phyloP scores from a whole-genome alignment of 164 flowering plant species.

The Nymphaea thermarum region DNA sequence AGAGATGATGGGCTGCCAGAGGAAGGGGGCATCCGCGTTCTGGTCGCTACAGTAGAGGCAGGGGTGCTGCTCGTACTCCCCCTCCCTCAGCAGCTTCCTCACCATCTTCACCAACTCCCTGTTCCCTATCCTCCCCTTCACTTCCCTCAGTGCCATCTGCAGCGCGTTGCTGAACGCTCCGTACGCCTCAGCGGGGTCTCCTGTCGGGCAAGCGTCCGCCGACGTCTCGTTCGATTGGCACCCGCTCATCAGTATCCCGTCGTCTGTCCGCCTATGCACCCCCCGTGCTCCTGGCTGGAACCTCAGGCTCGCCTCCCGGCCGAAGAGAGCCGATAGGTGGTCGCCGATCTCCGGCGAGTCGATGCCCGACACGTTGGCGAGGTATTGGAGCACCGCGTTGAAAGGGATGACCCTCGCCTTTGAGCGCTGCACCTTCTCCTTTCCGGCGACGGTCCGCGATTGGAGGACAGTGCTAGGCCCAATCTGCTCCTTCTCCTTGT shows the following conservation, averaged over 20 bases:
- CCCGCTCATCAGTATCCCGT: constrained; percentile 63
- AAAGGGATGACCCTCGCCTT: constrained; percentile 28
- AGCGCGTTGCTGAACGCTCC: constrained; percentile 76
- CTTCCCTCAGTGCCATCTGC: constrained; percentile 31
- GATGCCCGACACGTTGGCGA: constrained; percentile 32
- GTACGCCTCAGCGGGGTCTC: constrained; percentile 29
- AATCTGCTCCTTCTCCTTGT: constrained; percentile 69
- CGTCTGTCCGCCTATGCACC: constrained; percentile 18
- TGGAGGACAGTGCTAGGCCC: constrained; percentile 23
- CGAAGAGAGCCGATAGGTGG: constrained; percentile 37
- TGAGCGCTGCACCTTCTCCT: not conserved
- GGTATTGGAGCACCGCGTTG: constrained; percentile 27
- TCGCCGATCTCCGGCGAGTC: constrained; percentile 32
- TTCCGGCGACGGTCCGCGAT: not conserved
- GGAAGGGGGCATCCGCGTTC: constrained; percentile 47
- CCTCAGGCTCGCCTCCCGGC: constrained; percentile 29
- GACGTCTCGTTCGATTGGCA: constrained; percentile 67
- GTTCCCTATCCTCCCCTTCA: constrained; percentile 26
- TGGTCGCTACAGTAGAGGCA: constrained; percentile 67
- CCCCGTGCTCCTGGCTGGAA: not conserved
- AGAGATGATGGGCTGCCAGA: constrained; percentile 12
- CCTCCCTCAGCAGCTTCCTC: constrained; percentile 24
- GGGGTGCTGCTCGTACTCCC: constrained; percentile 49
- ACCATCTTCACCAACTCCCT: constrained; percentile 33
- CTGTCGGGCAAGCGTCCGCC: constrained; percentile 35